Evolutionary conservation across 345 rosid species (phyloP), one percentile per base, ranked within the genome.

Genomic region (Capsella bursapastoris): DNA sequence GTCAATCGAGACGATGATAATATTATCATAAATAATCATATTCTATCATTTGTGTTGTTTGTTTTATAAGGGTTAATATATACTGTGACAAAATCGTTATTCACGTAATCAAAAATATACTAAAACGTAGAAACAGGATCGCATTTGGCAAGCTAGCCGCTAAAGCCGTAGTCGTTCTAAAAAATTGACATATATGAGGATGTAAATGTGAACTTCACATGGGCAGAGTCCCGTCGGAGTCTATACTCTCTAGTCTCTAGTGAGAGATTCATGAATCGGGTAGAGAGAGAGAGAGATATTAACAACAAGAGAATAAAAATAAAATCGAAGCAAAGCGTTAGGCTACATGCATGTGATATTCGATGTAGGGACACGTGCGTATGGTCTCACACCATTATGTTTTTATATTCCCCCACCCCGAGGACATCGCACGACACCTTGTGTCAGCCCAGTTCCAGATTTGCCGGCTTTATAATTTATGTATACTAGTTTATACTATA

Each of bases 281-380:
- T 32, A 34, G 13, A 34, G 37, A 34, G 13, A 34, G 37, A 34
- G 6, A 34, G 41, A 34, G 32, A 68, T 67, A n/a, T 13, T 28
- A 41, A 43, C 3, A 48, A 4, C 47, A 11, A 43, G 47, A 43
- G n/a, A 43, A 9, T 48, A 57, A 34, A 57, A 50, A 50, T n/a
- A n/a, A 53, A 52, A 40, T 34, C 12, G 57, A 58, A 58, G 58
- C 48, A 35, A 48, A 22, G 25, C 25, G 25, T 22, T 22, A 22
- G 66, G 25, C 28, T 25, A 6, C 31, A 49, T 60, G 57, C 31
- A 49, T 60, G 57, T 48, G 49, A 53, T 8, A 70, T 70, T 48
- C 29, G 29, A 70, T 57, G 49, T 35, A 59, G 49, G 37, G 74
- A 70, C 74, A 70, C 67, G 74, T 70, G 67, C 67, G 74, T 59